phyloP scores from a whole-genome alignment of 805 yeast genomes.

The Lachancea lanzarotensis region DNA sequence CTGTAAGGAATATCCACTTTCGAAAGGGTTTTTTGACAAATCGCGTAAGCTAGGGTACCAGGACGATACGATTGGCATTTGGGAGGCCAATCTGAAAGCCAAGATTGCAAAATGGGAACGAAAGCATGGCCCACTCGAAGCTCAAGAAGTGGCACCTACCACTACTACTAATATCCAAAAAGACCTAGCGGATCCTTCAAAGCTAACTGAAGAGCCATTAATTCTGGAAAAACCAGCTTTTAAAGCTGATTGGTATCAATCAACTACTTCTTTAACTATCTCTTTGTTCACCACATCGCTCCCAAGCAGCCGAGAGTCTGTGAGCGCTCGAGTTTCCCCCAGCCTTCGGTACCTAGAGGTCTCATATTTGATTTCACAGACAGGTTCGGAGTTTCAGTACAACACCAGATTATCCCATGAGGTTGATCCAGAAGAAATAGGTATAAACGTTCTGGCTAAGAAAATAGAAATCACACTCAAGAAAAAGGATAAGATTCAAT shows the following conservation, averaged over 20 bases:
- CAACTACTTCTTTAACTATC: conserved; percentile 47
- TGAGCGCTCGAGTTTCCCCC: conserved; percentile 38
- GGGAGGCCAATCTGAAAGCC: conserved; percentile 29
- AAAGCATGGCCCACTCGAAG: not conserved
- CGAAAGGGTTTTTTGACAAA: conserved; percentile 37
- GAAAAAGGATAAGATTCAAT: conserved; percentile 41
- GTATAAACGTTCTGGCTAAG: conserved; percentile 52
- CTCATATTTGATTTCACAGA: conserved; percentile 15
- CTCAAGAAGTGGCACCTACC: not conserved
- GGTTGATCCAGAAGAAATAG: conserved; percentile 43
- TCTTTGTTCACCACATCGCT: conserved; percentile 67
- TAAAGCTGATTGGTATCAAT: conserved; percentile 72
- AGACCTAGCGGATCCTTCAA: not conserved
- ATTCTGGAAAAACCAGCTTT: conserved; percentile 13
- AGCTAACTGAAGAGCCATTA: not conserved
- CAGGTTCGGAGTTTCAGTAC: conserved; percentile 52
- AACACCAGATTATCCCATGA: conserved; percentile 45
- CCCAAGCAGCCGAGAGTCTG: conserved; percentile 36
- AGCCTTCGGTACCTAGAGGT: conserved; percentile 32
- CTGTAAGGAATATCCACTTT: conserved; percentile 36
- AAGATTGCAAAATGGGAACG: conserved; percentile 5
- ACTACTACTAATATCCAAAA: not conserved
- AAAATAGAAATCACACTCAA: conserved; percentile 64
- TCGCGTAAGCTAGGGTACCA: conserved; percentile 39
- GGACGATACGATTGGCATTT: conserved; percentile 44